A percentile compares a stretch with the other conserved stretches of the same genome.
These are phyloP conservation scores for Nicotiana attenuata DNA, from an alignment of 257 asterid species.

Conservation along the genomic window DNA sequence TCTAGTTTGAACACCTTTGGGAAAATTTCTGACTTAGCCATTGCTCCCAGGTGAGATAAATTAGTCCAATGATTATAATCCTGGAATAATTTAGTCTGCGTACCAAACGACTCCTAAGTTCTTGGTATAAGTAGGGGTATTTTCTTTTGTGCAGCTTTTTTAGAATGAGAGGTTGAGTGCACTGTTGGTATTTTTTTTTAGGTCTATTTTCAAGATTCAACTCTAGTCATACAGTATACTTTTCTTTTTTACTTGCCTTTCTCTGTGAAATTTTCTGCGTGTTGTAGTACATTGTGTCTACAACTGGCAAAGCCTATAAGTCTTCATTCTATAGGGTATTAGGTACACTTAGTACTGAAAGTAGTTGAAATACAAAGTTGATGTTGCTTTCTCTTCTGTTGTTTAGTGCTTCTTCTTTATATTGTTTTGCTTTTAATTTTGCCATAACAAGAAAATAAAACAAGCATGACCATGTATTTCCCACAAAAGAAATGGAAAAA, in stretches of 20 bases:
- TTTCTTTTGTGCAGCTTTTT: slow-evolving; percentile 21
- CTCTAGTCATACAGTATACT: slow-evolving; percentile 12
- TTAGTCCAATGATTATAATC: no score
- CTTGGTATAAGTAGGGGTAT: background rate
- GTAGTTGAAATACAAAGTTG: background rate
- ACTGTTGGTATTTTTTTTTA: background rate
- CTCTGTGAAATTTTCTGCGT: slow-evolving; percentile 5
- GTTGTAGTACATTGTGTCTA: slow-evolving; percentile 1
- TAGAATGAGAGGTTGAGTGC: slow-evolving; percentile 19
- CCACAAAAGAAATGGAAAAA: no score
- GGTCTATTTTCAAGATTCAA: slow-evolving; percentile 9
- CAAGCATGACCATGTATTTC: background rate
- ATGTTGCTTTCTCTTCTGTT: background rate
- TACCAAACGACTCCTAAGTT: background rate
- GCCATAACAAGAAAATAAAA: background rate
- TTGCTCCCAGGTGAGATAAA: no score
- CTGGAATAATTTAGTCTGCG: no score
- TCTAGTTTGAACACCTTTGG: no score
- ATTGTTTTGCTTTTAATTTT: background rate
- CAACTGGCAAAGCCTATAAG: slow-evolving; percentile 10
- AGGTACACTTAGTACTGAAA: background rate
- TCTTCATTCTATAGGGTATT: slow-evolving; percentile 8
- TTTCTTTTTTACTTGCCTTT: background rate
- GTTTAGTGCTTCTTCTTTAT: background rate
- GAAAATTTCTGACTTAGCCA: no score